A percentile compares a stretch with the other conserved stretches of the same genome.
phyloP scores from a whole-genome alignment of 1,139 yeast species.

The Geotrichum bryndzae region DNA sequence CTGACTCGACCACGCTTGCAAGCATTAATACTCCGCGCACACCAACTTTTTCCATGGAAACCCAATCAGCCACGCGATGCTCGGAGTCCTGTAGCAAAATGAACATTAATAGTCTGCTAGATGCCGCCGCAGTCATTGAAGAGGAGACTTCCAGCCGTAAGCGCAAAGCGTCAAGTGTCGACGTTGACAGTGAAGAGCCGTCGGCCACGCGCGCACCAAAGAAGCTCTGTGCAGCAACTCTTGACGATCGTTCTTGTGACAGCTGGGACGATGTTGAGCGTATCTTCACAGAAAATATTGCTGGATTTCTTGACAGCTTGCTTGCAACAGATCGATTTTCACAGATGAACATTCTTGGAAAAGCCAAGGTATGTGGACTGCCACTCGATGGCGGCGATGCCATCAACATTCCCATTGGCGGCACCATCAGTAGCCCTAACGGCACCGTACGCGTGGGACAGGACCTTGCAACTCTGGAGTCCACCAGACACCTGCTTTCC shows the following conservation, averaged over 20 bases:
- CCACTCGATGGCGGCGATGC: slow-evolving; percentile 12
- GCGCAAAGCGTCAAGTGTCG: background rate
- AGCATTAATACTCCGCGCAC: background rate
- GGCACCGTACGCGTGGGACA: slow-evolving; percentile 20
- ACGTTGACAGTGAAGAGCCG: background rate
- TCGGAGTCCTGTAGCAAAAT: slow-evolving; percentile 17
- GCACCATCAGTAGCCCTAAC: background rate
- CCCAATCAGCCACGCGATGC: background rate
- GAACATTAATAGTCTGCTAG: slow-evolving; percentile 29
- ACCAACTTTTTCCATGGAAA: background rate
- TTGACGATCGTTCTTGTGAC: background rate
- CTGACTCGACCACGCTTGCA: background rate
- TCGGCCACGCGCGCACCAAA: background rate
- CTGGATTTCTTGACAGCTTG: slow-evolving; percentile 10
- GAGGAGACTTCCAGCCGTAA: background rate
- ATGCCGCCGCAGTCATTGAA: slow-evolving; percentile 29
- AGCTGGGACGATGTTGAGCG: slow-evolving; percentile 16
- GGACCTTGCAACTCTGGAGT: slow-evolving; percentile 32
- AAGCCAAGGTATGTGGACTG: slow-evolving; percentile 13
- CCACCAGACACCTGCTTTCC: slow-evolving; percentile 32
- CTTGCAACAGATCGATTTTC: slow-evolving; percentile 8
- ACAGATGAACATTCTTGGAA: slow-evolving; percentile 8
- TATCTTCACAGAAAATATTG: slow-evolving; percentile 10
- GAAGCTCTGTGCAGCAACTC: background rate
- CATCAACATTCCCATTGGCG: slow-evolving; percentile 12